Evolutionary conservation across 2,329 filamentous ascomycete genomes (phyloP).

Genomic region (Diplodia seriata): DNA sequence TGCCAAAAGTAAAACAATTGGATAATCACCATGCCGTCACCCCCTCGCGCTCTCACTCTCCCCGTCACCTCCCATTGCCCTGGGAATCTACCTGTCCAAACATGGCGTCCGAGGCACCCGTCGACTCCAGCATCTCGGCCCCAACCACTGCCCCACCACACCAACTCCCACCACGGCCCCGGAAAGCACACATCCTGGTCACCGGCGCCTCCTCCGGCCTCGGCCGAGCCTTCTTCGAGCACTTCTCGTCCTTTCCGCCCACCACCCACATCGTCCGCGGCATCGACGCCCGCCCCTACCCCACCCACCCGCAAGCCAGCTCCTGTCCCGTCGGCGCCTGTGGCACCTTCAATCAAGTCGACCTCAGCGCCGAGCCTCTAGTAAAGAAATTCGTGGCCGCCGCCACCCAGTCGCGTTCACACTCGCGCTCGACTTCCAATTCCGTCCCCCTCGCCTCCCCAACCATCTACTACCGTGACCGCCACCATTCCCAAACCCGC

Average conservation of each 20-base stretch:
- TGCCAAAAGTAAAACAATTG: not conserved
- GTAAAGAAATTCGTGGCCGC: not conserved
- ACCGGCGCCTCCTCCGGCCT: slow-evolving; percentile 50
- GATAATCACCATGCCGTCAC: not conserved
- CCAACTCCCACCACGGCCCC: slow-evolving; percentile 34
- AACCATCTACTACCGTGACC: not conserved
- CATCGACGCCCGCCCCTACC: slow-evolving; percentile 21
- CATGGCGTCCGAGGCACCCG: not conserved
- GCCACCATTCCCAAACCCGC: not conserved
- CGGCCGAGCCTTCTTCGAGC: slow-evolving; percentile 44
- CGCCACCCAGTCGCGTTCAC: not conserved
- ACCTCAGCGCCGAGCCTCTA: slow-evolving; percentile 27
- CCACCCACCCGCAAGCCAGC: not conserved
- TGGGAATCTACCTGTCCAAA: not conserved
- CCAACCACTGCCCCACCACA: not conserved
- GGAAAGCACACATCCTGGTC: slow-evolving; percentile 40
- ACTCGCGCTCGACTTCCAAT: not conserved
- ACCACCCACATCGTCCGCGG: slow-evolving; percentile 13
- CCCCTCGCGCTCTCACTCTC: not conserved
- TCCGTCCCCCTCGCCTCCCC: not conserved
- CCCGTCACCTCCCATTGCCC: not conserved
- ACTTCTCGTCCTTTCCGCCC: slow-evolving; percentile 22
- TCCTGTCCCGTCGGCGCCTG: slow-evolving; percentile 13
- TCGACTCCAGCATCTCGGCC: not conserved
- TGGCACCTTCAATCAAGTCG: slow-evolving; percentile 21